Base-by-base conservation (phyloP, 2,329 filamentous ascomycete genomes). In the Ceratocystis cacaofunesta region DNA sequence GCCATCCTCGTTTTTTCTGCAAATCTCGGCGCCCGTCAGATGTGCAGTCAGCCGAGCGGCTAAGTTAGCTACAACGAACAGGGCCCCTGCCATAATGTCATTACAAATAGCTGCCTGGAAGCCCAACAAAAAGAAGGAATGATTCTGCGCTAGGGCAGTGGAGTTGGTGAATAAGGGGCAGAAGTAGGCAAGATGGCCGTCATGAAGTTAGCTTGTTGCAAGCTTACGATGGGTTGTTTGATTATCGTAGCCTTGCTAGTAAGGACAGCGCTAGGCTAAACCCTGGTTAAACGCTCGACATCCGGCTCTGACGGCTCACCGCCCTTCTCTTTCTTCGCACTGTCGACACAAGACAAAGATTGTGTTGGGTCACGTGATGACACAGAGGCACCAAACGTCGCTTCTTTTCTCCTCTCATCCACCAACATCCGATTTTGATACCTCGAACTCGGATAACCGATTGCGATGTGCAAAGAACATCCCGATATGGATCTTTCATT, bases 1-100 rank as follows among this genome's bases (percentile, higher is more conserved):
- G 32, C 58, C 58, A 46, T 46, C 60, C 25, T 43, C 7, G 17
- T 61, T 61, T 43, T 30, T 25, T 36, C 28, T 58, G 10, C 28
- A 58, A 58, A 58, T 58, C 12, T 58, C 55, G 55, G 55, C 55
- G 55, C 28, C 25, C 28, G 30, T 58, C 25, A 32, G 36, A 52
- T 32, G 41, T 58, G 55, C 30, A 58, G 55, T 32, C 55, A 32
- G 28, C 55, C 55, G 55, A 58, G 55, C 55, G 55, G 55, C 55
- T 58, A 52, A 52, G 8, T 19, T 22, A 15, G 50, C 28, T 58
- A 36, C 28, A 41, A 41, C 32, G 5, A 25, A 52, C 48, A 52
- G n/a, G 6, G 17, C 15, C 55, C 55, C 28, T 28, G 7, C 0
- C 6, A 8, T 25, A 22, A 17, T 58, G 55, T 19, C 12, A 30